Percentiles rank a stretch among this genome's conserved stretches.
Evolutionary conservation across 495 filamentous ascomycete species (phyloP).

Genomic region (Pyrenopolyporus hunteri): DNA sequence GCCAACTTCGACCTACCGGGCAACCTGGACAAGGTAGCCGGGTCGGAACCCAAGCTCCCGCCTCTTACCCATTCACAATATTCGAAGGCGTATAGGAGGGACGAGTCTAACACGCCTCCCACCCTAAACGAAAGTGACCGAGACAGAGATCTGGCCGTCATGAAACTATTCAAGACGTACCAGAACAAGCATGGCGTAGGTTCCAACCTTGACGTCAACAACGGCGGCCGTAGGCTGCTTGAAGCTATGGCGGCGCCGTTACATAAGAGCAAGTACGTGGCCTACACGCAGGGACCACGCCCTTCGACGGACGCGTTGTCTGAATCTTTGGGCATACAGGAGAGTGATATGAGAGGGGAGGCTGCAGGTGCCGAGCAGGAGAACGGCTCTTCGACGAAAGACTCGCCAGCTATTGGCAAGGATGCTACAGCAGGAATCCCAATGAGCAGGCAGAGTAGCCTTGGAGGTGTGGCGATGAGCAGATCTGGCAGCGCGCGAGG

Average conservation of each 20-base stretch:
- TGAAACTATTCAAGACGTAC: conserved; percentile 56
- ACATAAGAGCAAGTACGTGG: conserved; percentile 44
- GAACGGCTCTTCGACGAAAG: conserved; percentile 47
- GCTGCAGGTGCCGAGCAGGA: conserved; percentile 12
- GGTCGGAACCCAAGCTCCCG: conserved; percentile 63
- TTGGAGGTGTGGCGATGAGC: conserved; percentile 58
- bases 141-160: conserved; percentile 63
- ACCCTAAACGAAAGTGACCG: conserved; percentile 63
- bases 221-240: conserved; percentile 53
- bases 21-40: conserved; percentile 54
- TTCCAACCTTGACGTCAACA: conserved; percentile 49
- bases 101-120: conserved; percentile 54
- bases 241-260: conserved; percentile 50
- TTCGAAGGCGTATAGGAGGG: conserved; percentile 50
- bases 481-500: conserved; percentile 47
- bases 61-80: conserved; percentile 64
- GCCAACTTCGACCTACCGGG: conserved; percentile 68
- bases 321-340: conserved; percentile 49
- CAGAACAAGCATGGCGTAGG: conserved; percentile 50
- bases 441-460: conserved; percentile 59
- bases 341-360: conserved; percentile 40
- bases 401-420: conserved; percentile 30
- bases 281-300: conserved; percentile 49
- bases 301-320: conserved; percentile 52
- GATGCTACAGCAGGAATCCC: conserved; percentile 44